Base-by-base conservation (phyloP, 176 grass and related monocot genomes). In the Carex parvula region DNA sequence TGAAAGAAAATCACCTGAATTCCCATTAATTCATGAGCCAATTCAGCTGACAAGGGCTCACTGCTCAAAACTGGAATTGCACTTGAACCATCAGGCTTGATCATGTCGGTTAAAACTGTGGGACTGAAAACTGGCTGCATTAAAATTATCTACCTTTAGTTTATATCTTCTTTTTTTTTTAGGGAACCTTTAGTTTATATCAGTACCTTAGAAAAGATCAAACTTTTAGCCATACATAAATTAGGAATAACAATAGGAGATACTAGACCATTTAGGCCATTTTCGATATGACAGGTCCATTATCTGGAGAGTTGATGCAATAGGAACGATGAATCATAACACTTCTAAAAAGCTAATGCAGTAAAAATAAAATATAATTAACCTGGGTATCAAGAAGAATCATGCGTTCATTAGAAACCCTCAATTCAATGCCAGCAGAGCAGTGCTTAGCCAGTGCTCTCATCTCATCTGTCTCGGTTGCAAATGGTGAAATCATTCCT, bases 371-470 rank as follows among this genome's bases (percentile, higher is more conserved):
- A 86, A 39, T 11, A 67, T n/a, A 6, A 56, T 55, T 86, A 70
- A 98, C 95, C 92, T 98, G 95, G 41, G 87, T 81, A 81, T 98
- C 95, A 50, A 98, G 92, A 32, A 98, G 95, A 90, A 98, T 94
- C 59, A 95, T 79, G 15, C 95, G 89, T 82, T 98, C 95, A 64
- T 94, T 84, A 84, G 95, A 98, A 82, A 95, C 87, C 88, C 92
- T 93, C 84, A 98, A 86, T 82, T 98, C 95, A 87, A 98, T 87
- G 64, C 92, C 95, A 55, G 84, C 52, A 80, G 92, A 94, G 60
- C 92, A 95, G 83, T 98, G 91, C 77, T 93, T 98, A 35, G 89
- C 89, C 86, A 85, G 87, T 22, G 88, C 87, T 91, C 80, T 98
- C 71, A 64, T 89, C 83, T 98, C 95, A 82, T 98, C 92, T 24